Percentiles rank a stretch among this genome's conserved stretches.
These are phyloP conservation scores for Rosa lucieae DNA, from an alignment of 306 rosid genomes.

Conservation along the genomic window DNA sequence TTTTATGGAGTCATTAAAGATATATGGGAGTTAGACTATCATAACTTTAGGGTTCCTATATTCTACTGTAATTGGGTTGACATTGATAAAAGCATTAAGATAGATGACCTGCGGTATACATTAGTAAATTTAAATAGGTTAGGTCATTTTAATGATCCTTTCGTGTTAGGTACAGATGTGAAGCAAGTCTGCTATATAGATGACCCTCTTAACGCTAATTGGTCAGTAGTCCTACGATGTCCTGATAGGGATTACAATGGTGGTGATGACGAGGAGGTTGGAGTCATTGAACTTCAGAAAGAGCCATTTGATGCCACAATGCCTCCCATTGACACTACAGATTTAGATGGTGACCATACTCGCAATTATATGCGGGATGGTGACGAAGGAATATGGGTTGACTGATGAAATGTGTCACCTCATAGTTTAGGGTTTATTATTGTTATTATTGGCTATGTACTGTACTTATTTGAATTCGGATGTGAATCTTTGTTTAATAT, in stretches of 20 bases:
- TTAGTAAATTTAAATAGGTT: neutral
- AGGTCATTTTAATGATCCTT: neutral
- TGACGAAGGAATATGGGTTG: too few relatives aligned
- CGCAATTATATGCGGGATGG: too few relatives aligned
- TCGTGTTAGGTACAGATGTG: neutral
- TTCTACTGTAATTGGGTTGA: neutral
- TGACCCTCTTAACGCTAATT: neutral
- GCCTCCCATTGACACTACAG: too few relatives aligned
- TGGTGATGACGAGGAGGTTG: neutral
- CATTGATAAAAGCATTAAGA: neutral
- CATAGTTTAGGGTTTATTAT: too few relatives aligned
- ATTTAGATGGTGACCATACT: too few relatives aligned
- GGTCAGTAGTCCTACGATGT: neutral
- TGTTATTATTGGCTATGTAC: too few relatives aligned
- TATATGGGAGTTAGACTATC: neutral
- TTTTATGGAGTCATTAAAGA: too few relatives aligned
- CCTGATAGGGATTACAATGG: neutral
- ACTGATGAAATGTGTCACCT: too few relatives aligned
- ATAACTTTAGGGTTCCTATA: neutral
- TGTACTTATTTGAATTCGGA: too few relatives aligned
- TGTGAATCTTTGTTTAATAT: too few relatives aligned
- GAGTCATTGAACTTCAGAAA: too few relatives aligned
- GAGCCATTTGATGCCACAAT: too few relatives aligned
- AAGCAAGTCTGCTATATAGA: neutral
- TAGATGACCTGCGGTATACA: neutral